Percentiles rank a stretch among this genome's conserved stretches.
phyloP scores from a whole-genome alignment of 2,329 filamentous ascomycete genomes.

The Amesomyces nigricolor region DNA sequence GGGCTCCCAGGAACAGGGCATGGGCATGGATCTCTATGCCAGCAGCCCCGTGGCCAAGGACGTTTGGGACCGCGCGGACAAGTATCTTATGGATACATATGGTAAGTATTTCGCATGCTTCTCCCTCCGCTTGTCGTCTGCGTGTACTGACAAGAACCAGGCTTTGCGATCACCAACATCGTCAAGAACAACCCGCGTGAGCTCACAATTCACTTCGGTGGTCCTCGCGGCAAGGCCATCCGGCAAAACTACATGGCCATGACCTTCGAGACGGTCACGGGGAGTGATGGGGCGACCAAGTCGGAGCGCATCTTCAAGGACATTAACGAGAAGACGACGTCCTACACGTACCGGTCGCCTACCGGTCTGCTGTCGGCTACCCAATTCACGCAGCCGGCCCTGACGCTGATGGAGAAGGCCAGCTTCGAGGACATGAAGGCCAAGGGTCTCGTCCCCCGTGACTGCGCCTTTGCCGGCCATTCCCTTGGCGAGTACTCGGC shows the following conservation, averaged over 20 bases:
- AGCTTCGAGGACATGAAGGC: constrained; percentile 98
- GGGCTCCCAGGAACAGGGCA: constrained; percentile 96
- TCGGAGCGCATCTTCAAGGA: constrained; percentile 99
- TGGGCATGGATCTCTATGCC: constrained; percentile 98
- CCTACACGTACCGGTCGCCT: constrained; percentile 94
- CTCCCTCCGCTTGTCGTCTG: neutral
- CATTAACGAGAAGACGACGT: constrained; percentile 84
- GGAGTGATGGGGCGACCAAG: constrained; percentile 84
- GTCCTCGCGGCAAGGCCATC: constrained; percentile 92
- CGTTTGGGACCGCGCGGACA: constrained; percentile 96
- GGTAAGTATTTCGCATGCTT: constrained; percentile 49
- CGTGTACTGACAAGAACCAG: constrained; percentile 36
- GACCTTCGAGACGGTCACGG: constrained; percentile 93
- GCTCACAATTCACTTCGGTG: constrained; percentile 96
- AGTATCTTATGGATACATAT: constrained; percentile 98
- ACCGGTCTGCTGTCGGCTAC: constrained; percentile 93
- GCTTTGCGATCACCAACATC: constrained; percentile 96
- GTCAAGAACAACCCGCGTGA: constrained; percentile 99
- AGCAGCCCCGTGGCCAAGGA: constrained; percentile 92
- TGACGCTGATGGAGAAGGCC: constrained; percentile 99
- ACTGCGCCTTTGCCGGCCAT: constrained; percentile 97
- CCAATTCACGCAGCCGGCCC: constrained; percentile 94
- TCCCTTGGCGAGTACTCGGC: constrained; percentile 98
- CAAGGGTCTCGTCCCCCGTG: constrained; percentile 90
- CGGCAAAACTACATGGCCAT: constrained; percentile 99